Base-by-base conservation (phyloP, 2,329 filamentous ascomycete species). In the Paecilomyces formosus region DNA sequence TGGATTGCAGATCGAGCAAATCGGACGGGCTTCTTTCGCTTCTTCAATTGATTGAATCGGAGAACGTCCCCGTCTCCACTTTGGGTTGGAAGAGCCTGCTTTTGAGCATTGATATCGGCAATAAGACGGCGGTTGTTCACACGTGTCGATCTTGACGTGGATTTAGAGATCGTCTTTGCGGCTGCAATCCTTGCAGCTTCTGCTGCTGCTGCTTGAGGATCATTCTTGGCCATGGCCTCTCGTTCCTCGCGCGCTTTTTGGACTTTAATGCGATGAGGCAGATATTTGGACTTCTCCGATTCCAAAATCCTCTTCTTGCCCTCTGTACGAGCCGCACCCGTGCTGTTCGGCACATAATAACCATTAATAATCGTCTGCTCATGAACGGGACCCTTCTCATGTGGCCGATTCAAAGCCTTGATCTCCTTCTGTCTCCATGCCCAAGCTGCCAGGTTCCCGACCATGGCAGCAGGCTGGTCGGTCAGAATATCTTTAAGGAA, bases 41-140 rank as follows among this genome's bases (percentile, higher is more conserved):
- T 99, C 83, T 97, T 97, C 59, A 99, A 86, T 78, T 97, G 94
- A 75, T 99, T 99, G 83, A 99, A 99, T 59, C 93, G 89, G 68
- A 99, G 85, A 30, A 94, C 91, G 68, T 97, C 93, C 57, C 92
- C 90, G 65, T 96, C 92, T 15, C 81, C 82, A 56, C 88, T 88
- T 21, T 91, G 82, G 12, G 87, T 88, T 21, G 80, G 78, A 58
- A 85, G 75, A 15, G 79, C 81, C 76, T 91, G 91, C 79, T 96
- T 96, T 73, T 97, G 92, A 53, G 94, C 90, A 71, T 96, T 96
- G 66, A 99, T 88, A 69, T 97, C 94, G 57, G 94, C 94, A 63
- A 96, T 89, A 62, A 95, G 88, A 54, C 94, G 90, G 59, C 94
- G 90, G 72, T 97, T 97, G 72, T 96, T 97, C 68, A 92, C 93